phyloP scores from a whole-genome alignment of 768 basidiomycete species.

The Psilocybe cyanescens region DNA sequence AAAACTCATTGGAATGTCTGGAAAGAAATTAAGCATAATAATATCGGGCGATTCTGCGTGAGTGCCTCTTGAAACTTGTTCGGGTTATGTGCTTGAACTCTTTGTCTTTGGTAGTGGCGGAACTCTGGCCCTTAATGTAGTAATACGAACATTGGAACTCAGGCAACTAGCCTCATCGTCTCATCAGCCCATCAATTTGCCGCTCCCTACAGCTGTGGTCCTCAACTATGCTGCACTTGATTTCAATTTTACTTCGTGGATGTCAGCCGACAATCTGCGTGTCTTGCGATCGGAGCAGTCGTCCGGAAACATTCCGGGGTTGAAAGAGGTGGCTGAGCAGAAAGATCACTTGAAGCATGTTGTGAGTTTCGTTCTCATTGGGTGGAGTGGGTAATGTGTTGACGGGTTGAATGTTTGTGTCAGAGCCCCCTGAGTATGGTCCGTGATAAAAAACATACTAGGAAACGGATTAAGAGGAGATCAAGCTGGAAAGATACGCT shows the following conservation, averaged over 20 bases:
- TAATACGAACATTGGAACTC: slow-evolving; percentile 83
- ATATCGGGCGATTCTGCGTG: slow-evolving; percentile 97
- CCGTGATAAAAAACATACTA: slow-evolving; percentile 57
- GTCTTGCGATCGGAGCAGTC: slow-evolving; percentile 90
- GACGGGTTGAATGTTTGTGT: slow-evolving; percentile 5
- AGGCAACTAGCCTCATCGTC: slow-evolving; percentile 37
- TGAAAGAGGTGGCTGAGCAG: slow-evolving; percentile 71
- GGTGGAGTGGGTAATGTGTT: slow-evolving; percentile 2
- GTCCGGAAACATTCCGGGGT: slow-evolving; percentile 74
- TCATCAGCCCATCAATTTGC: slow-evolving; percentile 48
- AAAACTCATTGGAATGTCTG: slow-evolving; percentile 83
- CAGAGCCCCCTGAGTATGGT: slow-evolving; percentile 91
- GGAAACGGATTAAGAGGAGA: slow-evolving; percentile 54
- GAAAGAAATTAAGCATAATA: slow-evolving; percentile 76
- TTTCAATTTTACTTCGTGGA: slow-evolving; percentile 99
- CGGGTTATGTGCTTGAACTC: neutral
- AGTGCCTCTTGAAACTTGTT: slow-evolving; percentile 35
- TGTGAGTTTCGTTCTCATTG: slow-evolving; percentile 30
- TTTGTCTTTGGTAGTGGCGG: slow-evolving; percentile 67
- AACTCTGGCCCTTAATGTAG: slow-evolving; percentile 81
- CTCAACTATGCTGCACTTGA: slow-evolving; percentile 92
- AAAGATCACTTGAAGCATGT: slow-evolving; percentile 90
- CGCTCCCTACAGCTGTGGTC: slow-evolving; percentile 80
- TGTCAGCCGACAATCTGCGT: slow-evolving; percentile 81
- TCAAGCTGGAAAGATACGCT: slow-evolving; percentile 66